phyloP scores from a whole-genome alignment of 2,329 filamentous ascomycete genomes.

The Ploettnerulaceae sp. region DNA sequence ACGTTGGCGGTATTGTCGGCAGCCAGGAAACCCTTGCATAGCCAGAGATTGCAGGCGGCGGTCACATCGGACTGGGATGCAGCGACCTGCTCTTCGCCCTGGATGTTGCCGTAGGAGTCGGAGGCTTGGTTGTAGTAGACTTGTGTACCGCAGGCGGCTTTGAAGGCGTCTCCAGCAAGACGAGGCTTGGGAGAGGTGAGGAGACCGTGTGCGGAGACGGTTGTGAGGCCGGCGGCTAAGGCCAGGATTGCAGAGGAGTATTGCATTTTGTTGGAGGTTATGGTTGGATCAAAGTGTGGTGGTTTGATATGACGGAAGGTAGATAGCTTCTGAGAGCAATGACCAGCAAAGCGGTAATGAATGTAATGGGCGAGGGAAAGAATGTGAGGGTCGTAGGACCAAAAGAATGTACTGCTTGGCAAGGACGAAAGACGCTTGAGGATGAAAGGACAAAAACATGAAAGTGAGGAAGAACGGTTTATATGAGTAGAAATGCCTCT shows the following conservation, averaged over 20 bases:
- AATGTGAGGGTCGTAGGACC: conserved; percentile 20
- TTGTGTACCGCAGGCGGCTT: conserved; percentile 41
- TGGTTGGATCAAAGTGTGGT: not conserved
- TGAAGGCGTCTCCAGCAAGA: conserved; percentile 40
- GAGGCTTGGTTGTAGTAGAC: conserved; percentile 36
- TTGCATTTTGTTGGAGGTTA: conserved; percentile 23
- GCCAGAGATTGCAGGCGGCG: conserved; percentile 38
- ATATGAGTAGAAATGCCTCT: not conserved
- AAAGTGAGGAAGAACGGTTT: not conserved
- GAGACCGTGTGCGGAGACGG: conserved; percentile 46
- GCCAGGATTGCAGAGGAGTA: conserved; percentile 25
- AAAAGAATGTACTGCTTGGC: conserved; percentile 24
- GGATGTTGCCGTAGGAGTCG: conserved; percentile 33
- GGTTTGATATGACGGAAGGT: not conserved
- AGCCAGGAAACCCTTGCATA: conserved; percentile 46
- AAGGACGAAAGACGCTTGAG: conserved; percentile 9
- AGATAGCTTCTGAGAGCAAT: conserved; percentile 8
- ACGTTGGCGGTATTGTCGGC: conserved; percentile 40
- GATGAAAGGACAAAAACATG: not conserved
- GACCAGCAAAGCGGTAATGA: conserved; percentile 20
- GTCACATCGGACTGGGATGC: conserved; percentile 33
- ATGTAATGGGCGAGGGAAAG: conserved; percentile 17
- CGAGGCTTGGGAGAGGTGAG: conserved; percentile 41
- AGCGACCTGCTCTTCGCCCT: conserved; percentile 35
- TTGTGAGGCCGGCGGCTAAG: conserved; percentile 32